Evolutionary conservation across 1,284 basidiomycete species (phyloP).

Genomic region (Veloboletus limbatus): DNA sequence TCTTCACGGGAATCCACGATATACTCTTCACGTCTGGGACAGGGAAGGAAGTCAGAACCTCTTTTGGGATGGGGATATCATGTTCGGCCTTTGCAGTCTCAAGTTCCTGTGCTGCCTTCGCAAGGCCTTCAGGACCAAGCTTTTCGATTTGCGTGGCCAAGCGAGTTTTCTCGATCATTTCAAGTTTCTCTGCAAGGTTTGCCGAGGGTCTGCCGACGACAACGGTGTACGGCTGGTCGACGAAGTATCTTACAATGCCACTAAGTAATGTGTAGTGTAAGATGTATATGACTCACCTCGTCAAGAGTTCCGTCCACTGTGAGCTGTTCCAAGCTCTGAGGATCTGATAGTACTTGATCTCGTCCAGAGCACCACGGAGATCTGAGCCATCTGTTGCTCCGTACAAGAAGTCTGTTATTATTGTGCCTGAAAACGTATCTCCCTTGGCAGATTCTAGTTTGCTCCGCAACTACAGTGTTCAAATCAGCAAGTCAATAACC

Average conservation of each 20-base stretch:
- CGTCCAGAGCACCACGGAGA: constrained; percentile 72
- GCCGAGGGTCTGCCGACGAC: constrained; percentile 90
- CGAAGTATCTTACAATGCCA: constrained; percentile 61
- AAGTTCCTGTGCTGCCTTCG: constrained; percentile 66
- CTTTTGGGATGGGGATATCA: constrained; percentile 77
- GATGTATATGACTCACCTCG: constrained; percentile 52
- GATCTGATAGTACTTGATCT: constrained; percentile 69
- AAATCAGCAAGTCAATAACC: constrained; percentile 3
- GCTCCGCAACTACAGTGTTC: constrained; percentile 57
- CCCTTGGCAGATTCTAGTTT: constrained; percentile 76
- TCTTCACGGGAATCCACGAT: constrained; percentile 93
- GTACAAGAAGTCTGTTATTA: constrained; percentile 89
- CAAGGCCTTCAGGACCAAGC: constrained; percentile 82
- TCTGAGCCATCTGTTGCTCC: constrained; percentile 83
- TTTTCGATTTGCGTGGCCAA: constrained; percentile 66
- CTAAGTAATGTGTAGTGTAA: constrained; percentile 3
- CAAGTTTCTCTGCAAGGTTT: constrained; percentile 77
- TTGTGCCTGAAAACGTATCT: constrained; percentile 65
- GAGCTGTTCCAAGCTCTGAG: constrained; percentile 71
- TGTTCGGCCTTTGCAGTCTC: constrained; percentile 87
- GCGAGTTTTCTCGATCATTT: constrained; percentile 79
- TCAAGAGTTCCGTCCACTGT: constrained; percentile 81
- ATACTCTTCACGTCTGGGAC: constrained; percentile 88
- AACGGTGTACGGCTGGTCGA: constrained; percentile 68
- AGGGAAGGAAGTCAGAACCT: constrained; percentile 81